A percentile compares a stretch with the other conserved stretches of the same genome.
Evolutionary conservation across 2,329 filamentous ascomycete species (phyloP).

Genomic region (Aspergillus alliaceus): DNA sequence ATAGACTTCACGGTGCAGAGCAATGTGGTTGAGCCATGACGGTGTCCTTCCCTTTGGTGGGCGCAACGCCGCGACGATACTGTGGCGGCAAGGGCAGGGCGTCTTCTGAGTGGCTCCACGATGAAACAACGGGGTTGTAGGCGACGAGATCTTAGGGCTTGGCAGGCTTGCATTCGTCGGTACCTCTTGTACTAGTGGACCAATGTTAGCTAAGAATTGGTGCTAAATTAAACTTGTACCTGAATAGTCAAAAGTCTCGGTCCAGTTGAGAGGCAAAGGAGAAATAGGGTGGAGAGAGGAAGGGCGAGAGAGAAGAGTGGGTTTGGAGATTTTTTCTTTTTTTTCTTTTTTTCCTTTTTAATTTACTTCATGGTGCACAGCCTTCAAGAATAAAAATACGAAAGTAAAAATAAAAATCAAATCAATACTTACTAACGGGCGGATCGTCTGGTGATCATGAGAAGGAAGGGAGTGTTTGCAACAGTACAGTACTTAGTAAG

Average conservation of each 20-base stretch:
- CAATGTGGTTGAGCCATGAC: neutral
- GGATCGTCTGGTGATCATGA: no score
- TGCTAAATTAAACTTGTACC: neutral
- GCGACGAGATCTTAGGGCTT: neutral
- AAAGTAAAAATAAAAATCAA: no score
- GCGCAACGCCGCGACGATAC: neutral
- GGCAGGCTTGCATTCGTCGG: neutral
- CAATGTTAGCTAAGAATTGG: neutral
- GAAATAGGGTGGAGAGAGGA: slow-evolving; percentile 3
- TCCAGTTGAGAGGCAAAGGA: slow-evolving; percentile 3
- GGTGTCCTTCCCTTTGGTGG: neutral
- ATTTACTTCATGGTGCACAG: no score
- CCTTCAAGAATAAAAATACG: no score
- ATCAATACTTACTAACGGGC: no score
- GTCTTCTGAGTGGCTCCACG: neutral
- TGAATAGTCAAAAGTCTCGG: no score
- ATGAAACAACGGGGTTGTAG: slow-evolving; percentile 1
- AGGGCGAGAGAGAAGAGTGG: slow-evolving; percentile 1
- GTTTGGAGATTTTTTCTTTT: neutral
- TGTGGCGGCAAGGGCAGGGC: neutral
- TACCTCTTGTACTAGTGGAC: neutral
- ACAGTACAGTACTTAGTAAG: no score
- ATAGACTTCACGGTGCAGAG: neutral
- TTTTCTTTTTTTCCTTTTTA: neutral
- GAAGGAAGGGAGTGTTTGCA: no score